Base-by-base conservation (phyloP, 768 basidiomycete species). In the Mycena albidolilacea region DNA sequence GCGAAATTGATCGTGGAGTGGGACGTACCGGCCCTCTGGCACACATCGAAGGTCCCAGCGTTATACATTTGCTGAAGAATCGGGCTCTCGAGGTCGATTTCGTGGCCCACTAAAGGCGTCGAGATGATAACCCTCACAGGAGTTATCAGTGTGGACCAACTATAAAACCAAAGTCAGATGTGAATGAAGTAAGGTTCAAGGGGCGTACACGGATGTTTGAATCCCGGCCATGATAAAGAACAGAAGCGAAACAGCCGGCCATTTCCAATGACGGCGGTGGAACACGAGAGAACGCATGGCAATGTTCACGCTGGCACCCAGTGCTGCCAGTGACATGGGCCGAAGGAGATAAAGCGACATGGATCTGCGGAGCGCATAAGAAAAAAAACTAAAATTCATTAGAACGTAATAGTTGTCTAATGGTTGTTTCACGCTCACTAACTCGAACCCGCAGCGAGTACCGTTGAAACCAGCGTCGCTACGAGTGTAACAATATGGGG, bases 61-160 rank as follows among this genome's bases (percentile, higher is more conserved):
- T 43, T 38, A 7, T 17, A 17, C 43, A 70, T 46, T 35, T 70
- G 61, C 43, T 70, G 52, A 17, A 70, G 62, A 50, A 48, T 46
- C 10, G 52, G 63, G 37, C 69, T 70, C 30, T 62, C 30, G 12
- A 70, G 69, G 43, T 70, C 69, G 43, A 70, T 64, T 23, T 70
- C 69, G 44, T 19, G 46, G 17, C 63, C 69, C 12, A 39, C 43
- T 15, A 70, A 23, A 35, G 62, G 69, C 1, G 63, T 70, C 7
- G 62, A 58, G 44, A 70, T 59, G 35, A n/a, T 35, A 37, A 70
- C 39, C 38, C 30, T 57, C 0, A 64, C 62, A 12, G 69, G 69
- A 17, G 69, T 70, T 41, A 70, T 37, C 2, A 70, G 63, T 1
- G 69, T 64, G 21, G 41, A 46, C 69, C 69, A 70, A 11, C 68